Evolutionary conservation across 768 basidiomycete genomes (phyloP).

Genomic region (Mycena chlorophos): DNA sequence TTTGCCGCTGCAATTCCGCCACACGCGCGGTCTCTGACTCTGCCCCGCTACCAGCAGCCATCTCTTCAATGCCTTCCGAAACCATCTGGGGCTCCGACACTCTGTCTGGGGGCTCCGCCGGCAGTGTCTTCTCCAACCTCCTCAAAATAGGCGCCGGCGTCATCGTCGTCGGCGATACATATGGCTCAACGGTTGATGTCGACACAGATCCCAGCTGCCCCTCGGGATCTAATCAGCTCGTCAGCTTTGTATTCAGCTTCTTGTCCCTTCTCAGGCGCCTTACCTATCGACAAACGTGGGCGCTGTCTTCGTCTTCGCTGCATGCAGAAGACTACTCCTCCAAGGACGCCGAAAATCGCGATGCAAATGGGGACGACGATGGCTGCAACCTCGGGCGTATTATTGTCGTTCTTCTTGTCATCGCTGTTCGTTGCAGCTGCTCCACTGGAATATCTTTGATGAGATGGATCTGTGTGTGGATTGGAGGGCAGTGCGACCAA

Average conservation of each 20-base stretch:
- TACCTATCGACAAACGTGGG: slow-evolving; percentile 1
- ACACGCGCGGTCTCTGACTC: not conserved
- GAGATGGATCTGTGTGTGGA: too few relatives aligned
- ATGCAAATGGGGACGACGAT: slow-evolving; percentile 8
- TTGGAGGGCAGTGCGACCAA: too few relatives aligned
- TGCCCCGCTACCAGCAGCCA: not conserved
- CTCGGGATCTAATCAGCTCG: slow-evolving; percentile 7
- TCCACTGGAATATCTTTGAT: too few relatives aligned
- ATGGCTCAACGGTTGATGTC: not conserved
- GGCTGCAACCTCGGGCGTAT: not conserved
- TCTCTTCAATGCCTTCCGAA: slow-evolving; percentile 12
- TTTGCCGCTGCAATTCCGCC: slow-evolving; percentile 11
- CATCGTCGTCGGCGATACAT: not conserved
- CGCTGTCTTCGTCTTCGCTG: not conserved
- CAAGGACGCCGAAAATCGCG: not conserved
- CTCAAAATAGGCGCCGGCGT: not conserved
- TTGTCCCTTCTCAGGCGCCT: not conserved
- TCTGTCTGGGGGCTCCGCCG: not conserved
- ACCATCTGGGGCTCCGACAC: slow-evolving; percentile 5
- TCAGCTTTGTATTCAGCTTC: not conserved
- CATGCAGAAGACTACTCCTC: not conserved
- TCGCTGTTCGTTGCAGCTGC: not conserved
- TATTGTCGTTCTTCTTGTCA: not conserved
- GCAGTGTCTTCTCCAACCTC: not conserved
- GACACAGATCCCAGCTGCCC: not conserved